A percentile compares a stretch with the other conserved stretches of the same genome.
These are phyloP conservation scores for Dactylellina drechsleri DNA, from an alignment of 2,329 filamentous ascomycete species.

Conservation along the genomic window DNA sequence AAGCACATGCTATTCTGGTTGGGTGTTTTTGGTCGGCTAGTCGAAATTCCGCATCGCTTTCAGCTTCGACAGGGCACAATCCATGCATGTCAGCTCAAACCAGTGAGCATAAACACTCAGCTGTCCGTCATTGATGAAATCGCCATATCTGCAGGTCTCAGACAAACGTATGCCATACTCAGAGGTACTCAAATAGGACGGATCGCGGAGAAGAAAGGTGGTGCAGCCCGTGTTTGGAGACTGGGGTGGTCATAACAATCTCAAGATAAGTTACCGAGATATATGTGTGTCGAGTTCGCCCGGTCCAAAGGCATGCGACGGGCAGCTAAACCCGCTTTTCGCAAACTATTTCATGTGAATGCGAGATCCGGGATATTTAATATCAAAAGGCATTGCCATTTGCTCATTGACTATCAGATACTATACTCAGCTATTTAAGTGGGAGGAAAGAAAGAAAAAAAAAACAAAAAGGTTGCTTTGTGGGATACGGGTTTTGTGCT, in stretches of 20 bases:
- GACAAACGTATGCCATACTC: constrained; percentile 19
- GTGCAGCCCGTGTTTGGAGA: not conserved
- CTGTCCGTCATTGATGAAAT: constrained; percentile 14
- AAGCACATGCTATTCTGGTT: constrained; percentile 49
- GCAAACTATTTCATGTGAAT: constrained; percentile 42
- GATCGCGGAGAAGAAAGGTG: not conserved
- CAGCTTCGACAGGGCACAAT: not conserved
- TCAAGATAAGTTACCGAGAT: constrained; percentile 30
- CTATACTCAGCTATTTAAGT: not conserved
- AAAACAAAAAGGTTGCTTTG: not conserved
- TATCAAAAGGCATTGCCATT: constrained; percentile 1
- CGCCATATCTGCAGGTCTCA: constrained; percentile 32
- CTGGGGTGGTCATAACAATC: not conserved
- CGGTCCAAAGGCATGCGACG: not conserved
- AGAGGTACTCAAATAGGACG: not conserved
- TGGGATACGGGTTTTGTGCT: constrained; percentile 19
- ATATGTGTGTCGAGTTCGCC: not conserved
- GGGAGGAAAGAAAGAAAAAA: constrained; percentile 26
- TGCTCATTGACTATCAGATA: constrained; percentile 16
- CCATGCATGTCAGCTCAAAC: constrained; percentile 19
- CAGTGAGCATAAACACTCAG: not conserved
- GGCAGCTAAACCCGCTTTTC: constrained; percentile 9
- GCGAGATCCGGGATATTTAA: constrained; percentile 20
- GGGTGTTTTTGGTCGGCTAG: constrained; percentile 23
- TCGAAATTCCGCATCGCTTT: constrained; percentile 48